Evolutionary conservation across 768 basidiomycete species (phyloP), one percentile per base, ranked within the genome.

Genomic region (Boletus subcaerulescens): DNA sequence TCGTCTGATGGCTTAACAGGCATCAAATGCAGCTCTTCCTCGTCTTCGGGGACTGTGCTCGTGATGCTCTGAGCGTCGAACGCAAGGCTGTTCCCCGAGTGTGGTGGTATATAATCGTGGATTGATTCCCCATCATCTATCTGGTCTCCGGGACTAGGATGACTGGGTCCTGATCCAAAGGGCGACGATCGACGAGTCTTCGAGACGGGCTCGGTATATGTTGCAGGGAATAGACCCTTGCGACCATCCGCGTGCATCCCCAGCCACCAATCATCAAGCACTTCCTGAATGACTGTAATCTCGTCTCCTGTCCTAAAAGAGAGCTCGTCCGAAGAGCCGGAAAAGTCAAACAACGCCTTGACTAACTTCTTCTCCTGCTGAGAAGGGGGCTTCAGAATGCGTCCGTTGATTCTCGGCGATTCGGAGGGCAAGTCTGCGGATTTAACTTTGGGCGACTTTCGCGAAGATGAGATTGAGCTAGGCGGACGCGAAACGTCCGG

Each of bases 201-300:
- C 9, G 55, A 52, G 48, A 73, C 59, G 4, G 55, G 50, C 60
- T 92, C 88, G 10, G 84, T 86, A 69, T 92, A 89, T 7, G 84
- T 79, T 2, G 82, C 79, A 0, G 93, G 93, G 77, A 97, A 95
- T 40, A 96, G 67, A 14, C 93, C 93, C 48, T 79, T 83, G 57
- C 76, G 77, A 2, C 89, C 91, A 52, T 80, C 73, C 42, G 56
- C 60, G 33, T 83, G 67, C 65, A 89, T 84, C 8, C 93, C 93
- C 75, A 93, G 81, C 89, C 91, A 95, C 93, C 93, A 95, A 56
- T 84, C 92, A 57, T 91, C 89, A 33, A 92, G 75, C 1, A 93
- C 89, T 67, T 95, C 91, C 33, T 84, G 85, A 29, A 91, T 61
- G 29, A 94, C 85, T 14, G 78, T 69, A 53, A 97, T 87, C 60